These are phyloP conservation scores for Penicillium vulpinum DNA, from an alignment of 2,329 filamentous ascomycete species.

Conservation along the genomic window DNA sequence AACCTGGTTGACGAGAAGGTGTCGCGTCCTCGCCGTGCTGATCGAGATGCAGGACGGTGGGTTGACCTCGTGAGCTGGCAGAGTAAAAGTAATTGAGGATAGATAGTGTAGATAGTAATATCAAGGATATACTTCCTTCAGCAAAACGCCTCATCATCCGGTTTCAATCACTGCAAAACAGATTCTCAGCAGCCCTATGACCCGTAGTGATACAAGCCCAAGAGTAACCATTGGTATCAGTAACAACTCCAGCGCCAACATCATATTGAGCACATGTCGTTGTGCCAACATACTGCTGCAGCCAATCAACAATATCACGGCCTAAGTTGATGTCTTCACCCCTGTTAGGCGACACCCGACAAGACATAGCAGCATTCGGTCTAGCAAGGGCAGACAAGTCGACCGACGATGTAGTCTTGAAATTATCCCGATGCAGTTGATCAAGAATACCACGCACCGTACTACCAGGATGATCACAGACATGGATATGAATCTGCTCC, in stretches of 20 bases:
- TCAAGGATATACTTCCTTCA: not conserved
- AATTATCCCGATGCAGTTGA: not conserved
- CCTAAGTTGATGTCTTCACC: not conserved
- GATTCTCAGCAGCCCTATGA: not conserved
- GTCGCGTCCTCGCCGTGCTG: too few species aligned
- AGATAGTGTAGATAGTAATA: not conserved
- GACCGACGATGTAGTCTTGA: not conserved
- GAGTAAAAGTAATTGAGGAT: too few species aligned
- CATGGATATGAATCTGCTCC: slow-evolving; percentile 6
- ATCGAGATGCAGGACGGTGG: too few species aligned
- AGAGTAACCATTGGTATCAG: not conserved
- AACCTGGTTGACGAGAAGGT: too few species aligned
- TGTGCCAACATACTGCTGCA: not conserved
- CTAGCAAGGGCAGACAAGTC: not conserved
- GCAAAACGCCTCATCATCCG: not conserved
- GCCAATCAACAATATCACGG: not conserved
- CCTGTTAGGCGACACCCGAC: not conserved
- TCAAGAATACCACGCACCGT: not conserved
- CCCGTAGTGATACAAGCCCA: slow-evolving; percentile 1
- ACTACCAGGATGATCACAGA: not conserved
- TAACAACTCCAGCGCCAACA: not conserved
- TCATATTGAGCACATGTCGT: not conserved
- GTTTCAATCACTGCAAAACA: not conserved
- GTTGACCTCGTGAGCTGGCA: too few species aligned
- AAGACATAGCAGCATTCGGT: slow-evolving; percentile 1